A percentile compares a stretch with the other conserved stretches of the same genome.
Evolutionary conservation across 192 early-diverging fungal species (phyloP).

Genomic region (Rhizophagus sp.): DNA sequence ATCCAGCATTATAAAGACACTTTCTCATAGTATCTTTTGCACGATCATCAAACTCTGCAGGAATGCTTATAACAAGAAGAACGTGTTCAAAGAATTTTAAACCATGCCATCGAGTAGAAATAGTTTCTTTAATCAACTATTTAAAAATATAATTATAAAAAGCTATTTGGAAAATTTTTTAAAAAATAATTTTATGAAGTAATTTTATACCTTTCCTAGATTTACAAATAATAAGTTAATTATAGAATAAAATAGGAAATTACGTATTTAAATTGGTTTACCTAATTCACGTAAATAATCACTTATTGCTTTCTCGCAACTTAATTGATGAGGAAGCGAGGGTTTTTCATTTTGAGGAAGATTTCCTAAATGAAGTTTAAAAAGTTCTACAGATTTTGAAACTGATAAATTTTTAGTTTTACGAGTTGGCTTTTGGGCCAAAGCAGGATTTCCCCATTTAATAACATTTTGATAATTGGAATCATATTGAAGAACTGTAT

Average conservation of each 20-base stretch:
- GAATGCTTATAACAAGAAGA: background rate
- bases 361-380: conserved; percentile 41
- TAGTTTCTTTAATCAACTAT: conserved; percentile 16
- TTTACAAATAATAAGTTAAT: background rate
- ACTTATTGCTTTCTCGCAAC: conserved; percentile 48
- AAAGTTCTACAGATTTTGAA: conserved; percentile 3
- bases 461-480: background rate
- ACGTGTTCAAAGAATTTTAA: conserved; percentile 3
- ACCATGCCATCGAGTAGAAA: background rate
- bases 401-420: background rate
- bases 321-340: conserved; percentile 44
- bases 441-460: background rate
- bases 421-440: background rate
- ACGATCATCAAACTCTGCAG: too few species aligned
- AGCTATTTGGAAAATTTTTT: too few species aligned
- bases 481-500: conserved; percentile 13
- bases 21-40: conserved; percentile 36
- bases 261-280: too few species aligned
- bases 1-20: conserved; percentile 49
- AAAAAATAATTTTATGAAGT: background rate
- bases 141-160: background rate
- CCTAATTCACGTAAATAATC: conserved; percentile 45
- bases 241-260: too few species aligned
- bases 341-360: conserved; percentile 42
- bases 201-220: background rate